Conservation (phyloP, 495 filamentous ascomycete species). For the Aspergillus sclerotiicarbonarius region DNA sequence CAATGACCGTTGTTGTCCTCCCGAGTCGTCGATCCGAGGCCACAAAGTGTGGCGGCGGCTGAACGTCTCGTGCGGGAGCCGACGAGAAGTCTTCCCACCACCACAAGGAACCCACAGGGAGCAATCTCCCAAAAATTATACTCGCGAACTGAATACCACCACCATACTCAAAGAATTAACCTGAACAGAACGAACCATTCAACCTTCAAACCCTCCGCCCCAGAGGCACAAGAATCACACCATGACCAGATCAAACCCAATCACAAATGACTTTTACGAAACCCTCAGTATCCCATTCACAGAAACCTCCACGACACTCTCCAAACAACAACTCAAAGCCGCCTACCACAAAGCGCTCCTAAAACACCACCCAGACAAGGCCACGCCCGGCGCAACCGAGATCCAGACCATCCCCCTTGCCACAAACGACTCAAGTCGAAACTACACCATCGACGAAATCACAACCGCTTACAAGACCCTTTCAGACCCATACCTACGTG, state of each 20-base stretch:
- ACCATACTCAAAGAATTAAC: too few species aligned
- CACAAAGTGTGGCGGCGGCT: too few species aligned
- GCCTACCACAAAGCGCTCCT: conserved; percentile 81
- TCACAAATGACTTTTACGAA: conserved; percentile 46
- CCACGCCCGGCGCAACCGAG: conserved; percentile 21
- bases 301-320: conserved; percentile 17
- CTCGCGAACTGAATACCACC: too few species aligned
- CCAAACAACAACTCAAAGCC: conserved; percentile 58
- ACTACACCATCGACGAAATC: conserved; percentile 75
- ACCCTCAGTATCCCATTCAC: conserved; percentile 50
- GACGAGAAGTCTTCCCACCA: too few species aligned
- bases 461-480: conserved; percentile 71
- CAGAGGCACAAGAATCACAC: conserved; percentile 9
- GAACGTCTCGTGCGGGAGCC: too few species aligned
- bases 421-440: conserved; percentile 4
- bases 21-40: too few species aligned
- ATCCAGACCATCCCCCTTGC: too few species aligned
- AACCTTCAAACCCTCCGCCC: neutral
- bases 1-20: too few species aligned
- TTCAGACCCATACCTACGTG: conserved; percentile 53
- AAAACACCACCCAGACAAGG: conserved; percentile 80
- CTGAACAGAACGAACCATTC: neutral
- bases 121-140: too few species aligned
- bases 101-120: too few species aligned
- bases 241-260: conserved; percentile 25